Evolutionary conservation across 768 basidiomycete species (phyloP).

Genomic region (Lentinula sp.): DNA sequence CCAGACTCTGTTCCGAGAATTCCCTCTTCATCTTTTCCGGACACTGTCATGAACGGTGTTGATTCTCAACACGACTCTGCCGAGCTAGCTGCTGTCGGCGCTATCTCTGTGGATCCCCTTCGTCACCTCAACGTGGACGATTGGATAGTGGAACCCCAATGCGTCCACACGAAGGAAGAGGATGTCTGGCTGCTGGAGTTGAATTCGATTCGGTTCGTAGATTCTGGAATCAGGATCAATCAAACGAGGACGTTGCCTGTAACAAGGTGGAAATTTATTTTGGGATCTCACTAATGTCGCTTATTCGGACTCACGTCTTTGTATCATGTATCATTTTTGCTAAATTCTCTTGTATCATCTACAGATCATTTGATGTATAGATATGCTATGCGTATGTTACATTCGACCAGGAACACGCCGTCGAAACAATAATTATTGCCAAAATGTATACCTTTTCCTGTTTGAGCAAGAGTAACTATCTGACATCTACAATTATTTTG

Average conservation of each 20-base stretch:
- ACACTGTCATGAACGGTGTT: not conserved
- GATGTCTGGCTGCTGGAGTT: not conserved
- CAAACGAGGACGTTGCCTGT: not conserved
- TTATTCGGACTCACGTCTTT: not conserved
- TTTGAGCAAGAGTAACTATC: no score
- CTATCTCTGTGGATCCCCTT: not conserved
- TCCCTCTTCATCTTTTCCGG: not conserved
- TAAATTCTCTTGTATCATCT: no score
- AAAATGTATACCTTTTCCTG: no score
- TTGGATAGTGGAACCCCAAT: not conserved
- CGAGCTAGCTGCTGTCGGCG: not conserved
- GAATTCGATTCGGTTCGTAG: not conserved
- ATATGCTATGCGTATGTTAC: no score
- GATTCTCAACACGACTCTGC: no score
- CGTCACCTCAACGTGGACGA: not conserved
- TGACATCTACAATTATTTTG: no score
- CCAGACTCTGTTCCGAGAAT: not conserved
- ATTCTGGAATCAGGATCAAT: not conserved
- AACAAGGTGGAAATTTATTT: not conserved
- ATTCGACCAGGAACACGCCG: no score
- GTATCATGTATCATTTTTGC: not conserved
- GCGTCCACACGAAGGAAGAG: not conserved
- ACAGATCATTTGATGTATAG: no score
- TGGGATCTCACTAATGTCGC: not conserved
- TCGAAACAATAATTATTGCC: no score